A percentile compares a stretch with the other conserved stretches of the same genome.
These are phyloP conservation scores for Bruguiera gymnorhiza DNA, from an alignment of 345 rosid genomes.

Conservation along the genomic window DNA sequence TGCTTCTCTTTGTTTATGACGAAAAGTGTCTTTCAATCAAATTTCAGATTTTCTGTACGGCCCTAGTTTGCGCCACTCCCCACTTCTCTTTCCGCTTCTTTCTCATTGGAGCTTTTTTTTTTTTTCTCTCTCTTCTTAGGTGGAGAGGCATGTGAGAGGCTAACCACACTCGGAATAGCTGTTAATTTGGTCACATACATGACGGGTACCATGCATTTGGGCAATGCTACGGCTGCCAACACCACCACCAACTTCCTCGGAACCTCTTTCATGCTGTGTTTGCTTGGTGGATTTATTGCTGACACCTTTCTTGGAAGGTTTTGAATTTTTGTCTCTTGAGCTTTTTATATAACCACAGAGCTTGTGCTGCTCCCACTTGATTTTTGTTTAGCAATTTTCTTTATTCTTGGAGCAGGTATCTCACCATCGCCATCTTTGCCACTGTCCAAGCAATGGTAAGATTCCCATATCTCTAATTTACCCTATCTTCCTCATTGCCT, in stretches of 20 bases:
- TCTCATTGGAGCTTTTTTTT: background rate
- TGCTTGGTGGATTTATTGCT: conserved; percentile 88
- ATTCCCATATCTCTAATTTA: background rate
- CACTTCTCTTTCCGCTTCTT: too few relatives aligned
- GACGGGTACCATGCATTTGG: conserved; percentile 87
- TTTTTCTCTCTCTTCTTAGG: conserved; percentile 31
- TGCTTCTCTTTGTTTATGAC: background rate
- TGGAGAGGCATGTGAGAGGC: conserved; percentile 76
- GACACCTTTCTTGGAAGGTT: conserved; percentile 98
- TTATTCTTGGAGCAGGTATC: conserved; percentile 48
- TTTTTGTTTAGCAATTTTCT: background rate
- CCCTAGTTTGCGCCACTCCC: too few relatives aligned
- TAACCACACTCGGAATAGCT: conserved; percentile 89
- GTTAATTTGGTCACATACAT: conserved; percentile 90
- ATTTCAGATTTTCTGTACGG: too few relatives aligned
- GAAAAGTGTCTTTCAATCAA: background rate
- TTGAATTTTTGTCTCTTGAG: background rate
- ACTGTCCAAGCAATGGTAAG: conserved; percentile 77
- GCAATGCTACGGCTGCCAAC: conserved; percentile 85
- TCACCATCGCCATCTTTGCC: conserved; percentile 81
- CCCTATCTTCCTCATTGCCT: background rate
- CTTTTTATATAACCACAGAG: background rate
- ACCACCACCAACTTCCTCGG: conserved; percentile 89
- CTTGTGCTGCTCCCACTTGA: too few relatives aligned
- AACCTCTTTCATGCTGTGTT: conserved; percentile 92